A percentile compares a stretch with the other conserved stretches of the same genome.
Evolutionary conservation across 495 filamentous ascomycete species (phyloP).

Genomic region (Sordaria brevicollis): DNA sequence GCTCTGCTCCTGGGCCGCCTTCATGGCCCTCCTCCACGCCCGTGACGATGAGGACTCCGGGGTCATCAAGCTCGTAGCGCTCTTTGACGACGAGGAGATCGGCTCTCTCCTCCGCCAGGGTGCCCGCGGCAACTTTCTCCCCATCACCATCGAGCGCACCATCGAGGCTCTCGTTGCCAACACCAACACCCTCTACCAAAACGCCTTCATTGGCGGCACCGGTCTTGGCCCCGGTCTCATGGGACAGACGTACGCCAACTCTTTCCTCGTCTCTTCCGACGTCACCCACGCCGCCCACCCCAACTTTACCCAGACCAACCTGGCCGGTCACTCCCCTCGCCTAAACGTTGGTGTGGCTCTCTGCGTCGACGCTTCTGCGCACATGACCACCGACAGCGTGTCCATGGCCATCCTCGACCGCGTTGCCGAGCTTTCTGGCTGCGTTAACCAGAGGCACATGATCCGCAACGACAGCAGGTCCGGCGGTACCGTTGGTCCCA

Average conservation of each 20-base stretch:
- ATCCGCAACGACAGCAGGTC: slow-evolving; percentile 82
- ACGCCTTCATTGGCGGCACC: slow-evolving; percentile 19
- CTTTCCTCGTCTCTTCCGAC: slow-evolving; percentile 86
- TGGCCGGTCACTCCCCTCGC: slow-evolving; percentile 72
- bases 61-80: slow-evolving; percentile 72
- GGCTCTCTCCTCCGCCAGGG: slow-evolving; percentile 85
- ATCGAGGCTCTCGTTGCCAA: slow-evolving; percentile 51
- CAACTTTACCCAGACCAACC: slow-evolving; percentile 75
- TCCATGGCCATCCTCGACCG: slow-evolving; percentile 65
- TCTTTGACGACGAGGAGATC: slow-evolving; percentile 96
- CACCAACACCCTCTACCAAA: slow-evolving; percentile 4
- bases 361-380: slow-evolving; percentile 78
- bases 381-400: slow-evolving; percentile 85
- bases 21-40: slow-evolving; percentile 71
- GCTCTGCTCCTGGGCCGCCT: slow-evolving; percentile 86
- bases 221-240: slow-evolving; percentile 50
- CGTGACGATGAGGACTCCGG: slow-evolving; percentile 39
- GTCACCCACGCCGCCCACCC: slow-evolving; percentile 93
- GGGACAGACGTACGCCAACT: slow-evolving; percentile 80
- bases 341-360: slow-evolving; percentile 87
- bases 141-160: slow-evolving; percentile 66
- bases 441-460: slow-evolving; percentile 79
- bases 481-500: slow-evolving; percentile 93
- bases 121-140: slow-evolving; percentile 78
- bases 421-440: slow-evolving; percentile 58